Conservation (phyloP, 208 protist species). For the Leishmania lainsoni region DNA sequence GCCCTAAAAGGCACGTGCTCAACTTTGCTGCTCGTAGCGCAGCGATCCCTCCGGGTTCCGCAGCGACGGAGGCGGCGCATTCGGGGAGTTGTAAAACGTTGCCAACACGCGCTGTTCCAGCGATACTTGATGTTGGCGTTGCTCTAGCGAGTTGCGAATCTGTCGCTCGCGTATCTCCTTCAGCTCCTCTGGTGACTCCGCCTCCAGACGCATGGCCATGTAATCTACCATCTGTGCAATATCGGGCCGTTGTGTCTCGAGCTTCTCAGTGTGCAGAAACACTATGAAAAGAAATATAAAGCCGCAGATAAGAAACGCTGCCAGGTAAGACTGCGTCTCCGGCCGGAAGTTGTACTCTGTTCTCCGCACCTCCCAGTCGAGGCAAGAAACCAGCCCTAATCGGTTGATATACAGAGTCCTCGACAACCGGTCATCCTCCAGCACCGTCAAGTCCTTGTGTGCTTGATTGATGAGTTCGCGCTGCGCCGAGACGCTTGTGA, state of each 20-base stretch:
- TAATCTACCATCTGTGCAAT: conserved; percentile 80
- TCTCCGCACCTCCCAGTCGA: conserved; percentile 89
- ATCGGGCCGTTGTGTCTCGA: conserved; percentile 68
- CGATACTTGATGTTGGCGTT: conserved; percentile 45
- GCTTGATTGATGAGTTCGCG: conserved; percentile 84
- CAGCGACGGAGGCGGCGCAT: conserved; percentile 48
- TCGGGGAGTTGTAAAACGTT: conserved; percentile 80
- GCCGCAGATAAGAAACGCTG: conserved; percentile 42
- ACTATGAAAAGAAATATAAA: conserved; percentile 52
- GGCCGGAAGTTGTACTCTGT: conserved; percentile 88
- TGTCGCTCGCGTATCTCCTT: conserved; percentile 58
- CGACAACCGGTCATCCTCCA: conserved; percentile 86
- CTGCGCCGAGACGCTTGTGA: conserved; percentile 76
- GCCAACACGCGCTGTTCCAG: conserved; percentile 78
- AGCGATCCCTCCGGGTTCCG: conserved; percentile 47
- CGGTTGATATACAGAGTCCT: conserved; percentile 89
- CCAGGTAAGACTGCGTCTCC: conserved; percentile 56
- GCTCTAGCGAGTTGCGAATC: conserved; percentile 57
- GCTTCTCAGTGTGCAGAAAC: conserved; percentile 41
- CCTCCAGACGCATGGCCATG: conserved; percentile 87
- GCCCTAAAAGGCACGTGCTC: background rate
- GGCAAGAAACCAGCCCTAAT: conserved; percentile 85
- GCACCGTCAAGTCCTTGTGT: conserved; percentile 79
- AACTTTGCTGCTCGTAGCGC: conserved; percentile 14
- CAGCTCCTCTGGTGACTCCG: conserved; percentile 69